Evolutionary conservation across 768 basidiomycete species (phyloP), one percentile per base, ranked within the genome.

Genomic region (Hortiboletus flavorubellus): DNA sequence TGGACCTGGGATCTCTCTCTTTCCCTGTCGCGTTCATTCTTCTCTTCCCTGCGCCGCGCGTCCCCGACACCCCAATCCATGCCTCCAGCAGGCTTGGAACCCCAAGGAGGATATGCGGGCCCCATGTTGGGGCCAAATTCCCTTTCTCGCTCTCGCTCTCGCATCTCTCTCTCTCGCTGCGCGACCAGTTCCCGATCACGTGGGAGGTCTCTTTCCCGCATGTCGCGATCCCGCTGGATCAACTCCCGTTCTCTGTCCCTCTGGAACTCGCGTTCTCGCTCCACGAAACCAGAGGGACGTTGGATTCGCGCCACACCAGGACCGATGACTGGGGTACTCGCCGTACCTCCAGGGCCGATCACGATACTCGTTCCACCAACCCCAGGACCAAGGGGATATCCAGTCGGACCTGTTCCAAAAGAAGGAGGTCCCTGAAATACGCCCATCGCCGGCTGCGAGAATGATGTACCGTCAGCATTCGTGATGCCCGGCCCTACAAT

Each of bases 11-110:
- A 48, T 43, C 67, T 59, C 34, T 76, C 75, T 31, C 65, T 61
- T 23, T 72, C 72, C 47, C 66, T 62, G 45, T 66, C 66, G 23
- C 65, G 63, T 43, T 66, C 65, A 23, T 39, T 65, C 56, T 67
- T 66, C 15, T 76, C 55, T 66, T 78, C 77, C 51, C 76, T 66
- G 53, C 72, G 68, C 54, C 61, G 68, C 15, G 60, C 58, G 18
- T 76, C 67, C 50, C 72, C 73, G 40, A 68, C 51, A 52, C 70
- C 64, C 68, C 67, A 67, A 44, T 69, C 69, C 49, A 67, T 64
- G 10, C 64, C 62, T 30, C 66, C 71, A 26, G 55, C 29, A 45
- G 66, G 60, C 46, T 76, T 77, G 9, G 77, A 69, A 60, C 60
- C 69, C 62, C 58, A 71, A 58, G 63, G 66, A 63, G 58, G 54